phyloP scores from a whole-genome alignment of 2,329 filamentous ascomycete species.

The Lecanosticta acicola region DNA sequence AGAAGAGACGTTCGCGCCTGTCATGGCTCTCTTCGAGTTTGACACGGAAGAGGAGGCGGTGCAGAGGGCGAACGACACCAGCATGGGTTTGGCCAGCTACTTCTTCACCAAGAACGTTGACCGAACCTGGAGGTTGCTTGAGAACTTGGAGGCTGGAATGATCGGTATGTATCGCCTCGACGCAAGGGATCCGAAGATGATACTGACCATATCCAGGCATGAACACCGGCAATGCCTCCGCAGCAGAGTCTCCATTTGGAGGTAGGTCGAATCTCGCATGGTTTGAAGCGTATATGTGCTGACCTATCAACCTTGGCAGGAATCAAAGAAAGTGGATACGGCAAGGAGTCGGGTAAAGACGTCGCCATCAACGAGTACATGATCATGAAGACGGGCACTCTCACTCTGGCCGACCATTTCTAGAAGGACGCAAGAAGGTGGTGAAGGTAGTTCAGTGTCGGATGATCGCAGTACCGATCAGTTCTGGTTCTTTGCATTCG shows the following conservation, averaged over 20 bases:
- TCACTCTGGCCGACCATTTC: constrained; percentile 55
- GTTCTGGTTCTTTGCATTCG: too few species aligned
- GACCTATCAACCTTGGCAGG: neutral
- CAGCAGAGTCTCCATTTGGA: constrained; percentile 61
- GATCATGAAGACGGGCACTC: constrained; percentile 60
- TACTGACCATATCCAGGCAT: constrained; percentile 10
- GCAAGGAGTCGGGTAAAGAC: constrained; percentile 62
- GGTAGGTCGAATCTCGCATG: constrained; percentile 31
- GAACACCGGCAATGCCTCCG: constrained; percentile 54
- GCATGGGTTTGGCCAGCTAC: constrained; percentile 61
- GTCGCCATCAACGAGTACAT: constrained; percentile 57
- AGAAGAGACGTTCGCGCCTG: constrained; percentile 62
- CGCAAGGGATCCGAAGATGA: too few species aligned
- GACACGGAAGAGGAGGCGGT: constrained; percentile 62
- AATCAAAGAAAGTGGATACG: constrained; percentile 63
- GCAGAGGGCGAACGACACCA: constrained; percentile 54
- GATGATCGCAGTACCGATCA: too few species aligned
- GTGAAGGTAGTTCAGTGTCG: too few species aligned
- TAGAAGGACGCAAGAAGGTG: constrained; percentile 21
- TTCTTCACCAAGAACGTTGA: constrained; percentile 64
- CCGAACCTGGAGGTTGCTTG: constrained; percentile 59
- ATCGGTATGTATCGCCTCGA: constrained; percentile 49
- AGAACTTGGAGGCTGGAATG: constrained; percentile 65
- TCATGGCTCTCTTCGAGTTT: constrained; percentile 59
- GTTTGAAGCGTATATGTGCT: neutral